phyloP scores from a whole-genome alignment of 495 filamentous ascomycete genomes.

The Lasiosphaeria ovina region DNA sequence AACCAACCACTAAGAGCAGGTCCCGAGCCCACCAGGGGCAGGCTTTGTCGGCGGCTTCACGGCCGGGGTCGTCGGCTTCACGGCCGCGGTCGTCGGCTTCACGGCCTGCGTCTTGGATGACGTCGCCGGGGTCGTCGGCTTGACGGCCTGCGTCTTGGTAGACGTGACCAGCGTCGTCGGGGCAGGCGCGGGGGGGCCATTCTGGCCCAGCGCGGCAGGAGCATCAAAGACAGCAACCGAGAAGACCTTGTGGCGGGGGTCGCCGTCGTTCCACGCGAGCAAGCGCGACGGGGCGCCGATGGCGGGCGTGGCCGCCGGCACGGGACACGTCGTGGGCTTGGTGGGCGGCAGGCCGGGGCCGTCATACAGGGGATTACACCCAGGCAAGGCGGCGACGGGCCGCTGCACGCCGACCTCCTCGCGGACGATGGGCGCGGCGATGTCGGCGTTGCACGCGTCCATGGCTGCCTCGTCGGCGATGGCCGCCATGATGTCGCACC shows the following conservation, averaged over 20 bases:
- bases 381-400: background rate
- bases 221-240: background rate
- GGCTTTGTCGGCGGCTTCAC: too few species aligned
- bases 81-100: too few species aligned
- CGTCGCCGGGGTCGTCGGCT: background rate
- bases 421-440: background rate
- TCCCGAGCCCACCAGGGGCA: too few species aligned
- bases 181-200: background rate
- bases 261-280: background rate
- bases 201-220: background rate
- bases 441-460: background rate
- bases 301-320: background rate
- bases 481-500: background rate
- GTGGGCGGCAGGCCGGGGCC: background rate
- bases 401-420: background rate
- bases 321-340: background rate
- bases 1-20: too few species aligned
- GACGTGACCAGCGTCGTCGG: background rate
- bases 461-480: background rate
- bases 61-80: background rate
- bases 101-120: background rate
- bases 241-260: background rate
- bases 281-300: background rate
- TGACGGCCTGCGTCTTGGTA: background rate
- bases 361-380: background rate